Percentiles rank a stretch among this genome's conserved stretches.
phyloP scores from a whole-genome alignment of 345 rosid species.

The Pseudoturritis turrita region DNA sequence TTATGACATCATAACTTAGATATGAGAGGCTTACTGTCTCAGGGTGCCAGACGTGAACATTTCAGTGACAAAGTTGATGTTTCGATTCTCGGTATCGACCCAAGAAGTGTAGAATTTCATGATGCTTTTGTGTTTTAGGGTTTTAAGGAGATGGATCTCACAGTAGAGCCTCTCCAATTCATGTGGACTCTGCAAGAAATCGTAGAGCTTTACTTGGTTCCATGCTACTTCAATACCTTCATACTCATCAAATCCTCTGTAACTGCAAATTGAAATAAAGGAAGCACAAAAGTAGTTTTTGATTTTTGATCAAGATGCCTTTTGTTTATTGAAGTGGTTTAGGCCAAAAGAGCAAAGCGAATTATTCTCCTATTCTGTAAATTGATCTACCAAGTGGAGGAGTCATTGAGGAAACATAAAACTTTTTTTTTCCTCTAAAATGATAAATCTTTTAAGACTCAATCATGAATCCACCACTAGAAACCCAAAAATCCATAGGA shows the following conservation, averaged over 20 bases:
- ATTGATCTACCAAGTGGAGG: background rate
- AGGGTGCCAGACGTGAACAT: slow-evolving; percentile 95
- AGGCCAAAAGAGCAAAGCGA: background rate
- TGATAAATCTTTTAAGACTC: background rate
- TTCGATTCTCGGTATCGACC: slow-evolving; percentile 78
- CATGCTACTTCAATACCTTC: slow-evolving; percentile 97
- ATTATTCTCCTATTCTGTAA: background rate
- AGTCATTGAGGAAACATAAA: background rate
- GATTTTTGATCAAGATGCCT: background rate
- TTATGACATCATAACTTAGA: background rate
- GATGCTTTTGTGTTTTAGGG: slow-evolving; percentile 80
- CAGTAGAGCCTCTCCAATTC: slow-evolving; percentile 92
- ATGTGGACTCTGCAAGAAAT: slow-evolving; percentile 87
- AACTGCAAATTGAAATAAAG: slow-evolving; percentile 40
- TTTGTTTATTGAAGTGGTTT: background rate
- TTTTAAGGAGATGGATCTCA: slow-evolving; percentile 94
- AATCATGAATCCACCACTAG: background rate
- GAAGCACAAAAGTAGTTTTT: background rate
- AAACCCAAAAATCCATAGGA: background rate
- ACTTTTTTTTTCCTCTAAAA: background rate
- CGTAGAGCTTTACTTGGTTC: slow-evolving; percentile 96
- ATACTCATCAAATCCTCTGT: slow-evolving; percentile 90
- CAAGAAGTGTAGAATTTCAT: slow-evolving; percentile 92
- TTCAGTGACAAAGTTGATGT: slow-evolving; percentile 92
- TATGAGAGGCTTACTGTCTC: slow-evolving; percentile 58